Conservation (phyloP, 148 eudicot species). For the Selenicereus undatus region DNA sequence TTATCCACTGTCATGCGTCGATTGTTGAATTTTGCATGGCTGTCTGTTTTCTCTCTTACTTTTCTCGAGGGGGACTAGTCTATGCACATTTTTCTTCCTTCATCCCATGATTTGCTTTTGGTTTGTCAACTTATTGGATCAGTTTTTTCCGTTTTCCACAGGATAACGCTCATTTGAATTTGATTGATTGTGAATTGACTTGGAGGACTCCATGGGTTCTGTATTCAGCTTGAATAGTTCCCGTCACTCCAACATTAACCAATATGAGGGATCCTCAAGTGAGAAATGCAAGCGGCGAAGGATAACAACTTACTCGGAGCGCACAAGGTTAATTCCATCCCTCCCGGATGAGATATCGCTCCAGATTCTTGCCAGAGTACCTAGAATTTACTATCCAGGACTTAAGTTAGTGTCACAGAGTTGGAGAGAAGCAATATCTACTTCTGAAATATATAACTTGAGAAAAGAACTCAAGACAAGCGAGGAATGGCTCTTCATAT, state of each 20-base stretch:
- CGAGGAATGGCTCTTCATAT: slow-evolving; percentile 82
- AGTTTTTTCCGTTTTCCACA: background rate
- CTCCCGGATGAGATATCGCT: slow-evolving; percentile 93
- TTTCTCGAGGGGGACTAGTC: background rate
- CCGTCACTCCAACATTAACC: slow-evolving; percentile 22
- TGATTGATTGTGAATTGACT: slow-evolving; percentile 21
- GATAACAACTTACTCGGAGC: slow-evolving; percentile 49
- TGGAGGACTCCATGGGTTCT: slow-evolving; percentile 29
- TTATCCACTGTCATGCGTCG: background rate
- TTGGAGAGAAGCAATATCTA: slow-evolving; percentile 70
- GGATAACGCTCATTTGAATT: background rate
- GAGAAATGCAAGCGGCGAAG: slow-evolving; percentile 65
- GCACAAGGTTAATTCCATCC: slow-evolving; percentile 65
- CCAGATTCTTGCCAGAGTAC: slow-evolving; percentile 86
- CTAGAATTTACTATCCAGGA: slow-evolving; percentile 50
- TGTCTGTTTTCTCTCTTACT: background rate
- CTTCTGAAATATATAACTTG: slow-evolving; percentile 59
- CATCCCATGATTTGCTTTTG: background rate
- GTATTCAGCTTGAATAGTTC: slow-evolving; percentile 45
- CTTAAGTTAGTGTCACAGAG: slow-evolving; percentile 65
- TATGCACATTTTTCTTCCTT: background rate
- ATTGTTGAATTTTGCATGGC: background rate
- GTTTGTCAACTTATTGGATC: slow-evolving; percentile 1
- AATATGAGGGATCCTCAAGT: slow-evolving; percentile 32
- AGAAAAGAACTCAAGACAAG: slow-evolving; percentile 72